These are phyloP conservation scores for Zasmidium citrigriseum DNA, from an alignment of 2,329 filamentous ascomycete genomes.

Conservation along the genomic window DNA sequence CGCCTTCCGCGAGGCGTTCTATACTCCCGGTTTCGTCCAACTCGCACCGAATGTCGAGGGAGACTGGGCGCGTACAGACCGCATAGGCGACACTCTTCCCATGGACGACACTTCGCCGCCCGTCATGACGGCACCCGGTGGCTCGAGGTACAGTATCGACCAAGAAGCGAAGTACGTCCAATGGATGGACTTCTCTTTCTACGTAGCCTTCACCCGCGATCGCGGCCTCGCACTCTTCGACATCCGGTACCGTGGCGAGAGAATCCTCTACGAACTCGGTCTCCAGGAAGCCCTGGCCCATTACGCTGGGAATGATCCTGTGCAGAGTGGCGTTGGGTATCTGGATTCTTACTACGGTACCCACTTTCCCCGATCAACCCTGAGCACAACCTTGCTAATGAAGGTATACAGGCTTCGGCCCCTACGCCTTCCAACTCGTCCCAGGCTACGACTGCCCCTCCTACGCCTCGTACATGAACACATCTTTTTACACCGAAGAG, in stretches of 20 bases:
- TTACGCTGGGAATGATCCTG: conserved; percentile 52
- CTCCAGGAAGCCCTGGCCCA: conserved; percentile 58
- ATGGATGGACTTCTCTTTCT: conserved; percentile 58
- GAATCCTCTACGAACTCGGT: conserved; percentile 58
- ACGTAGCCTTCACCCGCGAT: conserved; percentile 51
- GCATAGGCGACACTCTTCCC: conserved; percentile 39
- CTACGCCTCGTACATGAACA: conserved; percentile 54
- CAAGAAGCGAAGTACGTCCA: conserved; percentile 46
- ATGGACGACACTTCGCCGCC: conserved; percentile 58
- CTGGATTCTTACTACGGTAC: conserved; percentile 52
- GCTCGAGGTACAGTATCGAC: conserved; percentile 48
- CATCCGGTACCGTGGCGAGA: conserved; percentile 56
- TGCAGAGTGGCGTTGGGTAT: conserved; percentile 49
- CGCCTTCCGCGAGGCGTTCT: conserved; percentile 49
- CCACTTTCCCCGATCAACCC: no score
- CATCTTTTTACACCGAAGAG: conserved; percentile 47
- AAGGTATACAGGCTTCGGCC: no score
- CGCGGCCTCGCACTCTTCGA: conserved; percentile 54
- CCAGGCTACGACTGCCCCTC: conserved; percentile 56
- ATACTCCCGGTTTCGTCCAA: conserved; percentile 48
- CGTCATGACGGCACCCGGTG: conserved; percentile 47
- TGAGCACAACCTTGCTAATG: no score
- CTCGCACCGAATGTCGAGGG: conserved; percentile 52
- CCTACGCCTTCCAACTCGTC: conserved; percentile 48
- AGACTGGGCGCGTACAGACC: conserved; percentile 48